Evolutionary conservation across 176 grass and related monocot genomes (phyloP), one percentile per base, ranked within the genome.

Genomic region (Calamus simplicifolius): DNA sequence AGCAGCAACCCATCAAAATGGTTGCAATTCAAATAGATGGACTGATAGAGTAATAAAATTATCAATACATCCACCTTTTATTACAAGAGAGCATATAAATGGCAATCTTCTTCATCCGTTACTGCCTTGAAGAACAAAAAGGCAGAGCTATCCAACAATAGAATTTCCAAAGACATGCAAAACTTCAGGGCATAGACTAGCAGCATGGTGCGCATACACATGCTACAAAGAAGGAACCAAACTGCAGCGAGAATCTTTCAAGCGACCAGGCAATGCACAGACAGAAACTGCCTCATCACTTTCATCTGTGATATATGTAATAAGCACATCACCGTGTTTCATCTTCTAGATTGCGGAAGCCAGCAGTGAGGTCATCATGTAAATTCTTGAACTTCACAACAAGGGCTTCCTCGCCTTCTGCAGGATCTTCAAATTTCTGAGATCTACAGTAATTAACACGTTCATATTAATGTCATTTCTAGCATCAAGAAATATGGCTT

Each of bases 291-390:
- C 35, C 35, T 43, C 35, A 79, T 75, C 71, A 48, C 71, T 56
- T 66, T 61, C 48, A 60, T 27, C 30, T 65, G 8, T 3, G 35
- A 43, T 12, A 7, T 43, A 43, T 10, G 3, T 43, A 43, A 79
- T 43, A 75, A 75, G 57, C 28, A 61, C n/a, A 79, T 82, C 67
- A 95, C 69, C 90, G 74, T 59, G 74, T 63, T 26, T 95, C 82
- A 18, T 95, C 91, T 75, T 95, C 90, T 27, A 95, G 70, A 73
- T 87, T 95, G 72, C 82, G 86, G 90, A 95, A 95, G 16, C 86
- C 83, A 0, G 61, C 29, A 0, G 80, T 90, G 21, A 95, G 91
- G 61, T 95, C 91, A 0, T 95, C 91, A 14, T 87, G 81, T 49
- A 95, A 31, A 68, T 87, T 85, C 77, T 95, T 69, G 64, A 95